Percentiles rank a stretch among this genome's conserved stretches.
Evolutionary conservation across 2,329 filamentous ascomycete species (phyloP).

Genomic region (Curvularia sp.): DNA sequence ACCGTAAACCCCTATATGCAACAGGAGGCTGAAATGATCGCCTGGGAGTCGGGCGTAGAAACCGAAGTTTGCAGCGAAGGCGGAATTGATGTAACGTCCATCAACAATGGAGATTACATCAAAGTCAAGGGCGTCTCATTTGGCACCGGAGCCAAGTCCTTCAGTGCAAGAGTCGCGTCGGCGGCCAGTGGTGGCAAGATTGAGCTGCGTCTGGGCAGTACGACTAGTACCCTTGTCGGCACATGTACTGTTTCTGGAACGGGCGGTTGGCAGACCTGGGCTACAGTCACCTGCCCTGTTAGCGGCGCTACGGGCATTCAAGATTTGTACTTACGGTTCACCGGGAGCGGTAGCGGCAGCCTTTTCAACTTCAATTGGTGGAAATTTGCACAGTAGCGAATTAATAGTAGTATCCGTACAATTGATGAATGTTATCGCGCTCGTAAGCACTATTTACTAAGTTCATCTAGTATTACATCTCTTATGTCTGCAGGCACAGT

Average conservation of each 20-base stretch:
- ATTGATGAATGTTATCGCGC: not conserved
- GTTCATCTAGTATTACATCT: not conserved
- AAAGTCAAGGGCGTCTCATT: constrained; percentile 28
- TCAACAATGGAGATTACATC: constrained; percentile 27
- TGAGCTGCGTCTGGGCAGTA: constrained; percentile 22
- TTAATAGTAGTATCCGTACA: not conserved
- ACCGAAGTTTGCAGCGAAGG: constrained; percentile 25
- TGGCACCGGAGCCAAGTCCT: constrained; percentile 22
- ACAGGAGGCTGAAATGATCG: constrained; percentile 26
- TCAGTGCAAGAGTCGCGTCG: constrained; percentile 21
- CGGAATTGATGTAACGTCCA: constrained; percentile 22
- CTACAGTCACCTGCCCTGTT: constrained; percentile 21
- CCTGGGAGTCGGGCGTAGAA: constrained; percentile 21
- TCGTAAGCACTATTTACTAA: not conserved
- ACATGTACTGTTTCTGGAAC: constrained; percentile 22
- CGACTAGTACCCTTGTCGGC: constrained; percentile 22
- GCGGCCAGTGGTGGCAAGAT: constrained; percentile 24
- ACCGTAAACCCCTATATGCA: constrained; percentile 23
- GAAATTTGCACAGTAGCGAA: constrained; percentile 15
- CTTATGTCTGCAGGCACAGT: not conserved
- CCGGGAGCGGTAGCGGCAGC: constrained; percentile 17
- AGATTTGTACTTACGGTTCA: constrained; percentile 25
- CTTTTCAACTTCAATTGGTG: constrained; percentile 29
- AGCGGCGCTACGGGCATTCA: constrained; percentile 25
- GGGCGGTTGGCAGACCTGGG: constrained; percentile 21